These are phyloP conservation scores for Phytophthora chlamydospora DNA, from an alignment of 352 stramenopile species.

Conservation along the genomic window DNA sequence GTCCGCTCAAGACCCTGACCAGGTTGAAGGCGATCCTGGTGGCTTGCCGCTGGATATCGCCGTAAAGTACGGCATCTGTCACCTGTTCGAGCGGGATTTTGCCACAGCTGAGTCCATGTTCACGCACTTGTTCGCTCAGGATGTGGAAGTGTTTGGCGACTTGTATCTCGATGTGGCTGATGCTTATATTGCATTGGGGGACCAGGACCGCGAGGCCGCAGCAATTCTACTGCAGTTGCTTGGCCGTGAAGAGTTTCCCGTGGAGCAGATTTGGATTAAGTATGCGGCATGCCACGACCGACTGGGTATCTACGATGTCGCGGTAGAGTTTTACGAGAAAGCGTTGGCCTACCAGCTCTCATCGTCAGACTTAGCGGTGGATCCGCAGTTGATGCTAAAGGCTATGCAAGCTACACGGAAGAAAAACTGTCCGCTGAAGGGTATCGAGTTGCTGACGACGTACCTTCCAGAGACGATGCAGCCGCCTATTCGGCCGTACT, in stretches of 20 bases:
- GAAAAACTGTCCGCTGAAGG: slow-evolving; percentile 52
- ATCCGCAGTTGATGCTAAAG: slow-evolving; percentile 70
- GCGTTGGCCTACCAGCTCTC: slow-evolving; percentile 58
- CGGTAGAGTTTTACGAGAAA: slow-evolving; percentile 84
- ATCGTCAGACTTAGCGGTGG: slow-evolving; percentile 55
- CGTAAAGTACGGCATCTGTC: slow-evolving; percentile 88
- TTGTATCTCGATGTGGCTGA: slow-evolving; percentile 86
- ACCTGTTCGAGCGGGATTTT: slow-evolving; percentile 80
- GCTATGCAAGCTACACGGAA: slow-evolving; percentile 70
- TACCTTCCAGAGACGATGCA: slow-evolving; percentile 71
- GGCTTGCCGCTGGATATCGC: slow-evolving; percentile 85
- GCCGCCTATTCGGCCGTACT: slow-evolving; percentile 84
- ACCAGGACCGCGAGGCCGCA: slow-evolving; percentile 69
- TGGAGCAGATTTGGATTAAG: slow-evolving; percentile 86
- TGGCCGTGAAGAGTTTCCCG: slow-evolving; percentile 65
- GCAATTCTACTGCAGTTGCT: slow-evolving; percentile 76
- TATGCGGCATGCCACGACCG: slow-evolving; percentile 79
- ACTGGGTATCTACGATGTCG: slow-evolving; percentile 62
- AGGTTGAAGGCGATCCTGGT: slow-evolving; percentile 69
- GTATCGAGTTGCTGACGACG: slow-evolving; percentile 59
- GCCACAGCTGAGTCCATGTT: slow-evolving; percentile 83
- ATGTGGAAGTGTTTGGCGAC: slow-evolving; percentile 86
- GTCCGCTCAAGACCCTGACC: slow-evolving; percentile 55
- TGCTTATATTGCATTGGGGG: slow-evolving; percentile 74
- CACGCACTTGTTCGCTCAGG: slow-evolving; percentile 81